Percentiles rank a stretch among this genome's conserved stretches.
Conservation (phyloP, 495 filamentous ascomycete genomes). For the Oidiodendron maius region DNA sequence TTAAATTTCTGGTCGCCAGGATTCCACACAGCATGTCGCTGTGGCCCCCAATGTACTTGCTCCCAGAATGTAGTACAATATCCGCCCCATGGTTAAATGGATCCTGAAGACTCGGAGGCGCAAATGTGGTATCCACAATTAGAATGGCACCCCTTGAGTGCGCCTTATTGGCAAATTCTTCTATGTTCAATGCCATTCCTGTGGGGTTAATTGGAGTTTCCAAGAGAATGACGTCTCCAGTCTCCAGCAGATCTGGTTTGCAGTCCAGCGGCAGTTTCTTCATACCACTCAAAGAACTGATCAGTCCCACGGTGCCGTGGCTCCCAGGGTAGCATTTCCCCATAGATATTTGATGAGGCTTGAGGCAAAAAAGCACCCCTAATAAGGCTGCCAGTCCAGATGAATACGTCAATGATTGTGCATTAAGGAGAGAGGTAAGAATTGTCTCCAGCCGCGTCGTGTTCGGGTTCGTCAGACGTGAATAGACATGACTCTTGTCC, state of each 20-base stretch:
- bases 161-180: conserved; percentile 61
- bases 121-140: conserved; percentile 90
- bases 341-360: conserved; percentile 73
- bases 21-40: conserved; percentile 85
- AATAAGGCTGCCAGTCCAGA: conserved; percentile 86
- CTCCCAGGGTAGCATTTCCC: conserved; percentile 87
- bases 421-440: conserved; percentile 65
- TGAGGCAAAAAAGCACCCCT: conserved; percentile 67
- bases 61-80: conserved; percentile 82
- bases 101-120: conserved; percentile 79
- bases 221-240: conserved; percentile 82
- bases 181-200: conserved; percentile 71
- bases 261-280: conserved; percentile 59
- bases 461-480: conserved; percentile 67
- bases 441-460: conserved; percentile 75
- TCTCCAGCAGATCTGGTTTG: conserved; percentile 42
- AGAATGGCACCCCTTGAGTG: conserved; percentile 65
- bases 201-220: conserved; percentile 89
- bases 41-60: conserved; percentile 95
- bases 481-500: conserved; percentile 79
- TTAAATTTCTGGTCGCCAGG: conserved; percentile 41
- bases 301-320: conserved; percentile 70
- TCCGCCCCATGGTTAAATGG: conserved; percentile 78
- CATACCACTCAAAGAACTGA: conserved; percentile 63
- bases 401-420: conserved; percentile 64